Evolutionary conservation across 2,329 filamentous ascomycete species (phyloP).

Genomic region (Xylariaceae sp.): DNA sequence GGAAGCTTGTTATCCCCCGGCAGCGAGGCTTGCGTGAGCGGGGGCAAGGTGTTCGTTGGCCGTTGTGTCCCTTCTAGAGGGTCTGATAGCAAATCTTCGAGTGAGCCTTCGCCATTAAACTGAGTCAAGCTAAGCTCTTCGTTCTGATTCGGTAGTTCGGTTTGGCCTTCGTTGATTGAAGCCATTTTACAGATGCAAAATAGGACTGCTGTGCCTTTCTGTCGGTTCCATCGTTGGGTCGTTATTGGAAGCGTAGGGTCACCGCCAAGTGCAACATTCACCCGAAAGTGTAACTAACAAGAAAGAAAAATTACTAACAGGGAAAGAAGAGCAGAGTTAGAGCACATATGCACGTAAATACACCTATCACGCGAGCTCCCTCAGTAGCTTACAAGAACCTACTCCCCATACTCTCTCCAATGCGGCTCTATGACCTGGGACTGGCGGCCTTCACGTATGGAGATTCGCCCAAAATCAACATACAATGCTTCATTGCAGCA

Average conservation of each 20-base stretch:
- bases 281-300: background rate
- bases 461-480: no score
- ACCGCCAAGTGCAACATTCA: background rate
- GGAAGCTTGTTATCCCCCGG: no score
- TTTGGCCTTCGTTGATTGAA: background rate
- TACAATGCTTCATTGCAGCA: no score
- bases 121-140: no score
- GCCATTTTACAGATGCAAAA: background rate
- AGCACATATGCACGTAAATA: background rate
- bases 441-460: background rate
- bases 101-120: no score
- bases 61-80: no score
- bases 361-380: background rate
- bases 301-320: background rate
- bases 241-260: background rate
- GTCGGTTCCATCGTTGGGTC: background rate
- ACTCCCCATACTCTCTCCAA: no score
- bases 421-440: background rate
- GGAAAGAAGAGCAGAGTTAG: background rate
- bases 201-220: background rate
- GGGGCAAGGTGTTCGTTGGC: no score
- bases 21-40: no score
- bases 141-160: no score
- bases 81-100: no score
- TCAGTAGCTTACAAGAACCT: no score